These are phyloP conservation scores for Eurotiales sp. DNA, from an alignment of 2,329 filamentous ascomycete genomes.

Conservation along the genomic window DNA sequence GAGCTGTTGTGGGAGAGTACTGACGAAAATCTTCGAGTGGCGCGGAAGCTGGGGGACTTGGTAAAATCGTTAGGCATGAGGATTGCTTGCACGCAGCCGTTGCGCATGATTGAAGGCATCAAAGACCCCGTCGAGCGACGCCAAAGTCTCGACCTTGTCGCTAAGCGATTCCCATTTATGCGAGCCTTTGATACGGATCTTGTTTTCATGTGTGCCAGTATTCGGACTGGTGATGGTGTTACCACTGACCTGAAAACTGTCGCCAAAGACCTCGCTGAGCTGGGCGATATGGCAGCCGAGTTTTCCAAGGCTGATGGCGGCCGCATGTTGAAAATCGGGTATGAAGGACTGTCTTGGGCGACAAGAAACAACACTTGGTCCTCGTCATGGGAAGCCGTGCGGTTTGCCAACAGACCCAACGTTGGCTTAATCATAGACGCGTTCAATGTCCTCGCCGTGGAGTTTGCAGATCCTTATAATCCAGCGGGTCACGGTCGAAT, in stretches of 20 bases:
- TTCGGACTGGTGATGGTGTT: neutral
- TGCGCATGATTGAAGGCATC: neutral
- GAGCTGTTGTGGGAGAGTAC: neutral
- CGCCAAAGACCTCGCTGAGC: neutral
- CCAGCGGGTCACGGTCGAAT: neutral
- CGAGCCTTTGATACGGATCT: neutral
- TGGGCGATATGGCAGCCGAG: neutral
- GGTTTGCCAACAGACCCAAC: neutral
- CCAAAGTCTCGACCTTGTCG: neutral
- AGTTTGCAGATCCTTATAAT: neutral
- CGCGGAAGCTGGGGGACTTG: neutral
- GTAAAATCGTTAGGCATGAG: neutral
- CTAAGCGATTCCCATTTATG: neutral
- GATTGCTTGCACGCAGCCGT: neutral
- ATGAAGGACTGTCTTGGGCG: neutral
- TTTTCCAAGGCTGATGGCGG: neutral
- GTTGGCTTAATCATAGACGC: neutral
- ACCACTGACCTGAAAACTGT: neutral
- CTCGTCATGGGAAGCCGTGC: neutral
- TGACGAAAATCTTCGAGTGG: neutral
- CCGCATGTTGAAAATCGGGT: neutral
- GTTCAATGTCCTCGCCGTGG: neutral
- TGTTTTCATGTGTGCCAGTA: neutral
- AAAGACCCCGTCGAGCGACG: neutral
- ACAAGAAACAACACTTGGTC: neutral